These are phyloP conservation scores for Aspergillus novoparasiticus DNA, from an alignment of 2,329 filamentous ascomycete genomes.

Conservation along the genomic window DNA sequence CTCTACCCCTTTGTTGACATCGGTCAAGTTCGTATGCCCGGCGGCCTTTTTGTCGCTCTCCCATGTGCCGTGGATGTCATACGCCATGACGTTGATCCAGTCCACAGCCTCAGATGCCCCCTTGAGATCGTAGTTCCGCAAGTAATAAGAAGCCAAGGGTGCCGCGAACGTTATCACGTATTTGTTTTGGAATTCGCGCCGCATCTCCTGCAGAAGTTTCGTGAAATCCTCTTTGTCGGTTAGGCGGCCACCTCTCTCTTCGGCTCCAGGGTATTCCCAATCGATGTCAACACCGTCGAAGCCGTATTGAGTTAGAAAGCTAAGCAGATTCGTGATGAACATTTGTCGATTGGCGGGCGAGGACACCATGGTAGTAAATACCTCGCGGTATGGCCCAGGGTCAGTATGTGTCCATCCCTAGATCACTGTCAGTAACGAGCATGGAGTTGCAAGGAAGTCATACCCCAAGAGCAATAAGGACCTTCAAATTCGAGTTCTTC, in stretches of 20 bases:
- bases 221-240: background rate
- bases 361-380: background rate
- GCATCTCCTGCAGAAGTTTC: background rate
- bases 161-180: background rate
- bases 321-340: background rate
- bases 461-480: background rate
- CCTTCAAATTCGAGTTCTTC: background rate
- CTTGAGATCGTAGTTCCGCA: background rate
- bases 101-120: background rate
- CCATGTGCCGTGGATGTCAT: background rate
- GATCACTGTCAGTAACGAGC: background rate
- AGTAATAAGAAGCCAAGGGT: background rate
- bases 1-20: background rate
- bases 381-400: background rate
- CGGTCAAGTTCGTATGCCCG: background rate
- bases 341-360: background rate
- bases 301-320: background rate
- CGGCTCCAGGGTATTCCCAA: background rate
- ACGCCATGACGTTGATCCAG: background rate
- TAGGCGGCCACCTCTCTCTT: background rate
- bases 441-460: too few species aligned
- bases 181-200: background rate
- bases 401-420: background rate
- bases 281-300: background rate
- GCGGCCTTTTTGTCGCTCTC: background rate